A percentile compares a stretch with the other conserved stretches of the same genome.
phyloP scores from a whole-genome alignment of 305 asterid species.

The Salvia sclarea region DNA sequence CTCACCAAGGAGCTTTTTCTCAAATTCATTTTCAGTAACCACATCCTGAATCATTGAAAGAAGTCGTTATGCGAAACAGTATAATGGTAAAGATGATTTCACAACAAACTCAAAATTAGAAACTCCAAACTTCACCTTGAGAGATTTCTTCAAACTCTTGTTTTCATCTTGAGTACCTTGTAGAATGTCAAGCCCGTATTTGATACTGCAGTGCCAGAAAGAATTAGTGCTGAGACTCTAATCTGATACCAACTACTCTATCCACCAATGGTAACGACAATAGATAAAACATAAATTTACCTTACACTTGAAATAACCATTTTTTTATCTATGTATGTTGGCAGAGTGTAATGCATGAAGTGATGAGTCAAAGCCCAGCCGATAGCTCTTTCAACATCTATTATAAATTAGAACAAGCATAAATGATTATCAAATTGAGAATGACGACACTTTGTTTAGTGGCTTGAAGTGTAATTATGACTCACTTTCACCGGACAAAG shows the following conservation, averaged over 20 bases:
- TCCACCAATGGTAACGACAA: conserved; percentile 12
- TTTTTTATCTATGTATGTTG: conserved; percentile 44
- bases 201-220: conserved; percentile 55
- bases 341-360: conserved; percentile 58
- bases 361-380: conserved; percentile 93
- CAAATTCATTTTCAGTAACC: conserved; percentile 83
- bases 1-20: conserved; percentile 85
- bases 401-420: conserved; percentile 39
- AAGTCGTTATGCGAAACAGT: conserved; percentile 1
- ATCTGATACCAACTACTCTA: not conserved
- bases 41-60: conserved; percentile 65
- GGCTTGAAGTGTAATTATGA: conserved; percentile 23
- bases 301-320: conserved; percentile 57
- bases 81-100: not conserved
- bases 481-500: conserved; percentile 77
- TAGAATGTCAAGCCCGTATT: conserved; percentile 62
- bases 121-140: conserved; percentile 47
- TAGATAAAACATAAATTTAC: conserved; percentile 36
- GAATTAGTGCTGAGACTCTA: conserved; percentile 17
- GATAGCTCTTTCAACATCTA: conserved; percentile 69
- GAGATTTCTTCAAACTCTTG: conserved; percentile 68
- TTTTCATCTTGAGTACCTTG: conserved; percentile 71
- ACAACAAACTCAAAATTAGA: conserved; percentile 5
- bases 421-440: conserved; percentile 29
- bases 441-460: conserved; percentile 15